These are phyloP conservation scores for Malus sieversii DNA, from an alignment of 306 rosid species.

Conservation along the genomic window DNA sequence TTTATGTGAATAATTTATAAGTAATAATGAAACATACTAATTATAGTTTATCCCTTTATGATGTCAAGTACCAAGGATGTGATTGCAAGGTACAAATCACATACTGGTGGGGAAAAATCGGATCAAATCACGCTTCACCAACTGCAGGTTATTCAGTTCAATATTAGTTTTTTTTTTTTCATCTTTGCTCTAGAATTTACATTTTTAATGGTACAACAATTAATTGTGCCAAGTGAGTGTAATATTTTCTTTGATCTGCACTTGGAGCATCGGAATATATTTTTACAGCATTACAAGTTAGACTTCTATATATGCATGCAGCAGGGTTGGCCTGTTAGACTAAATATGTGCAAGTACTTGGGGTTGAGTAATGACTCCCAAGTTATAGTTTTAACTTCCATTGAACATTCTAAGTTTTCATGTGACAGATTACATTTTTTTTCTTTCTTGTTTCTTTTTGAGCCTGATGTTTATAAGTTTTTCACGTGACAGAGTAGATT, in stretches of 20 bases:
- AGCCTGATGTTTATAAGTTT: neutral
- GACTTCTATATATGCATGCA: neutral
- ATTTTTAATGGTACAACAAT: neutral
- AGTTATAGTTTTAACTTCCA: no score
- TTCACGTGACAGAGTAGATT: neutral
- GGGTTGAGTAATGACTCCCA: neutral
- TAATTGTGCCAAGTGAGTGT: neutral
- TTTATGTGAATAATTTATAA: neutral
- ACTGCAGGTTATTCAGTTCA: constrained; percentile 20
- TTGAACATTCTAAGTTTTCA: no score
- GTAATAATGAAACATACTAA: neutral
- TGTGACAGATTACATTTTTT: neutral
- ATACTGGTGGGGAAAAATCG: neutral
- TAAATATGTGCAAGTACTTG: neutral
- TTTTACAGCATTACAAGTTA: neutral
- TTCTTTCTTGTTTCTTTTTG: neutral
- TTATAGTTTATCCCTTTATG: neutral
- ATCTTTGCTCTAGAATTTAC: no score
- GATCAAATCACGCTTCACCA: constrained; percentile 18
- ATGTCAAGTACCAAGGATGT: constrained; percentile 27
- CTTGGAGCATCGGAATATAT: neutral
- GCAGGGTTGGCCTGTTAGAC: neutral
- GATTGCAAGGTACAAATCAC: constrained; percentile 17
- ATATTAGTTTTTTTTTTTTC: neutral
- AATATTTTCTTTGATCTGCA: neutral